These are phyloP conservation scores for Tulasnella sp. DNA, from an alignment of 768 basidiomycete species.

Conservation along the genomic window DNA sequence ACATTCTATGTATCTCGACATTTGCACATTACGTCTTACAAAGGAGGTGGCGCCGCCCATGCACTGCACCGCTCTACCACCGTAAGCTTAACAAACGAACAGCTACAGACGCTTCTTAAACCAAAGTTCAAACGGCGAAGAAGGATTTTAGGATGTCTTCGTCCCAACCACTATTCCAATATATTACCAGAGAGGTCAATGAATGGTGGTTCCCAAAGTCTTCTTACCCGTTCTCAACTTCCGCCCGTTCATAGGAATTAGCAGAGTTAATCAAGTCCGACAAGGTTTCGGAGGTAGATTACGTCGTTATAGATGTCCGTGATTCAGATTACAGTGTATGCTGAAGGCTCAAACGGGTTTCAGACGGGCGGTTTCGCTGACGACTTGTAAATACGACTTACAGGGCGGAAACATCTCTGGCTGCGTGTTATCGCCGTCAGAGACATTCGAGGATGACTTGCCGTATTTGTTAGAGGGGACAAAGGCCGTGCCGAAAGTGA, in stretches of 20 bases:
- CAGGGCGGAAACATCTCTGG: slow-evolving; percentile 66
- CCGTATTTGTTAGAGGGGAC: slow-evolving; percentile 47
- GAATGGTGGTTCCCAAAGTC: neutral
- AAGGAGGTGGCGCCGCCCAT: too few species aligned
- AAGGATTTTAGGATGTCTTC: too few species aligned
- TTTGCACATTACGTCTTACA: too few species aligned
- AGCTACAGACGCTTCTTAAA: too few species aligned
- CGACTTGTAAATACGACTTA: neutral
- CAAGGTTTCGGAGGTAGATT: slow-evolving; percentile 50
- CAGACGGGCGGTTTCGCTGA: neutral
- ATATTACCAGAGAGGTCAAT: neutral
- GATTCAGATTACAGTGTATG: slow-evolving; percentile 51
- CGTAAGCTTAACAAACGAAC: too few species aligned
- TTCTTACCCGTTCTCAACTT: neutral
- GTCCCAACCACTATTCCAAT: neutral
- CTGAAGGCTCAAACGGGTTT: neutral
- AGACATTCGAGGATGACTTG: slow-evolving; percentile 44
- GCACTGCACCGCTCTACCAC: too few species aligned
- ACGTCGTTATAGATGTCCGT: slow-evolving; percentile 69
- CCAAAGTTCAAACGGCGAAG: too few species aligned
- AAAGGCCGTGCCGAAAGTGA: slow-evolving; percentile 47
- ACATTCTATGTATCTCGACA: too few species aligned
- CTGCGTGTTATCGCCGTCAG: slow-evolving; percentile 50
- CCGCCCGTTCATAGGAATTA: slow-evolving; percentile 40
- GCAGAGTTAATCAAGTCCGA: slow-evolving; percentile 55